Percentiles rank a stretch among this genome's conserved stretches.
These are phyloP conservation scores for Hypocrella siamensis DNA, from an alignment of 2,329 filamentous ascomycete species.

Conservation along the genomic window DNA sequence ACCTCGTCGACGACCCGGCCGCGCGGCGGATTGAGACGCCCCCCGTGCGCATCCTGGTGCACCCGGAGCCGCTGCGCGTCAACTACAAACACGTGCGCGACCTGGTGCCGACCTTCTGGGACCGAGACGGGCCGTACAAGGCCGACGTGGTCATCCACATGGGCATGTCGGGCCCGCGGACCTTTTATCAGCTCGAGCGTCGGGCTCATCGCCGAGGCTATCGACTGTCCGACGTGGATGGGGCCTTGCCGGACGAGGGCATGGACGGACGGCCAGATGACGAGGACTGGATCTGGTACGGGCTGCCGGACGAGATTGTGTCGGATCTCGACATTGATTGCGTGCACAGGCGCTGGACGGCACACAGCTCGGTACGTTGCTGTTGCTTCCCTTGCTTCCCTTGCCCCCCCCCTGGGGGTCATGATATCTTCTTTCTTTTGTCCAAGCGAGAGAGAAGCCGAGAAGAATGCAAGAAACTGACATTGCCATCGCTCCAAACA, in stretches of 20 bases:
- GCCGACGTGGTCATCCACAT: conserved; percentile 62
- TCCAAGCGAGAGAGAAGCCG: not conserved
- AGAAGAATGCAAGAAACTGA: not conserved
- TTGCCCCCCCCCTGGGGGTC: conserved; percentile 2
- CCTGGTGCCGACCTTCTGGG: conserved; percentile 49
- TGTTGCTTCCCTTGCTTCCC: not conserved
- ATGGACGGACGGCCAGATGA: conserved; percentile 24
- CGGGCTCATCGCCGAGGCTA: conserved; percentile 60
- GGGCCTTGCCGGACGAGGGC: conserved; percentile 37
- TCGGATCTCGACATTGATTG: conserved; percentile 43
- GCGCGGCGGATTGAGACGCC: too few relatives aligned
- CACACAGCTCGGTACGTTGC: conserved; percentile 29
- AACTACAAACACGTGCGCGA: conserved; percentile 51
- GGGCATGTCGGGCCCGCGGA: conserved; percentile 54
- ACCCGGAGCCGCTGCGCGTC: conserved; percentile 53
- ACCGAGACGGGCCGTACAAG: conserved; percentile 17
- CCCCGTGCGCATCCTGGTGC: conserved; percentile 45
- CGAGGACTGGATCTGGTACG: conserved; percentile 31
- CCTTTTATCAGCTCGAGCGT: conserved; percentile 56
- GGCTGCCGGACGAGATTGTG: conserved; percentile 36
- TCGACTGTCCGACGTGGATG: conserved; percentile 53
- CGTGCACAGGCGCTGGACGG: conserved; percentile 39
- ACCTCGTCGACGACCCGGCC: too few relatives aligned
- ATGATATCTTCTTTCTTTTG: conserved; percentile 1
- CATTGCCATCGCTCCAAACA: not conserved